phyloP scores from a whole-genome alignment of 306 rosid species.

The Prunus padus region DNA sequence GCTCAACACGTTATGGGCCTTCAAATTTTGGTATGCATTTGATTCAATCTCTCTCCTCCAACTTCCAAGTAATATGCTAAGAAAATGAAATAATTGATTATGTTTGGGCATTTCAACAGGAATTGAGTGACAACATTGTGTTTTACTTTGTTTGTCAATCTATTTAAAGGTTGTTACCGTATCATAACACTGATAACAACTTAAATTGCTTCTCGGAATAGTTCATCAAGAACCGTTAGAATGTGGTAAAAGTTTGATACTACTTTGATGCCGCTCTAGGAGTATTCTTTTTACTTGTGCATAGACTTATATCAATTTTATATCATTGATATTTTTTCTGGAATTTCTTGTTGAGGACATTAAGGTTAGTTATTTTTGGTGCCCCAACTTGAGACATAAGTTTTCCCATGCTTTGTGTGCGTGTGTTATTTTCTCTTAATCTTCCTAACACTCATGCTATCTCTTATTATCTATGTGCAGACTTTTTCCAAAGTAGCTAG shows the following conservation, averaged over 20 bases:
- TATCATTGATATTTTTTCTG: neutral
- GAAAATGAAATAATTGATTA: neutral
- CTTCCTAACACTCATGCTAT: constrained; percentile 26
- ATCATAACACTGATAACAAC: neutral
- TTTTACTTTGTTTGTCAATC: neutral
- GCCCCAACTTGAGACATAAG: neutral
- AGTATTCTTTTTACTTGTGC: neutral
- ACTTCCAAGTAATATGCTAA: neutral
- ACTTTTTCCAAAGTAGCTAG: constrained; percentile 71
- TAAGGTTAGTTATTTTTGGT: neutral
- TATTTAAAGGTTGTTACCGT: neutral
- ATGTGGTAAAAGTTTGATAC: neutral
- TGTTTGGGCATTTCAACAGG: neutral
- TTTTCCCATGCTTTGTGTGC: neutral
- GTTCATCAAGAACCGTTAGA: neutral
- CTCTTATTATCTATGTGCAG: constrained; percentile 44
- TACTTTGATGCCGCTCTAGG: neutral
- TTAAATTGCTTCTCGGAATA: neutral
- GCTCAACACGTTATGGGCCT: too few species aligned
- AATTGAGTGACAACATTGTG: neutral
- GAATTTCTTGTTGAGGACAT: neutral
- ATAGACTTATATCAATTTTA: neutral
- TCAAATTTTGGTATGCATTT: neutral
- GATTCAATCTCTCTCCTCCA: neutral
- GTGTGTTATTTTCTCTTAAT: neutral